Conservation (phyloP, 441 rosid species). For the Erysimum pusillum region DNA sequence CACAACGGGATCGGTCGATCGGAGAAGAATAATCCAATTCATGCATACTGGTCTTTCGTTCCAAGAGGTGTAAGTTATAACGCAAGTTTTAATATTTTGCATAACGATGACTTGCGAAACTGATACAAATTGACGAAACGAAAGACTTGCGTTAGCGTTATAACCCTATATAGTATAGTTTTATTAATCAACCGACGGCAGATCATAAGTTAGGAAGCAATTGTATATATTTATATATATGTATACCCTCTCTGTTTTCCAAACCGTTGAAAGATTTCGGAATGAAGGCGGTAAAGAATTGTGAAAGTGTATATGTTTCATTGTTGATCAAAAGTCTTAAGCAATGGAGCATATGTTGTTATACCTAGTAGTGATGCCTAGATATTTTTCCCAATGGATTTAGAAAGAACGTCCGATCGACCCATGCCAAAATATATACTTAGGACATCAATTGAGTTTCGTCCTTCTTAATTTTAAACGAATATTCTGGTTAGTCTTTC, state of each 20-base stretch:
- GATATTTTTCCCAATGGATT: background rate
- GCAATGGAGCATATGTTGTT: background rate
- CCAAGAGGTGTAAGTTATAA: background rate
- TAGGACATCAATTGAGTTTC: background rate
- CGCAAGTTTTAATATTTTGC: conserved; percentile 6
- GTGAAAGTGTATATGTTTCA: background rate
- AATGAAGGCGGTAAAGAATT: background rate
- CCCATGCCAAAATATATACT: background rate
- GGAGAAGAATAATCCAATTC: conserved; percentile 37
- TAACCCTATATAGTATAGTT: background rate
- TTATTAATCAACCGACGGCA: background rate
- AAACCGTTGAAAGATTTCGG: background rate
- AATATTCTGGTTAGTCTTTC: conserved; percentile 4
- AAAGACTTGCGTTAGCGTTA: too few species aligned
- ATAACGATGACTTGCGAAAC: background rate
- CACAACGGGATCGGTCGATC: too few species aligned
- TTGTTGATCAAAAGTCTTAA: background rate
- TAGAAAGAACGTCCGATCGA: background rate
- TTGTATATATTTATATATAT: background rate
- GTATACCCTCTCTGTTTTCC: background rate
- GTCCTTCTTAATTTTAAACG: background rate
- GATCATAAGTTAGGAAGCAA: background rate
- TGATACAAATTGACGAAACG: too few species aligned
- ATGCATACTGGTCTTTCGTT: conserved; percentile 25
- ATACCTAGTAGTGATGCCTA: background rate